Conservation (phyloP, 805 yeast species). For the Ascoidea rubescens region DNA sequence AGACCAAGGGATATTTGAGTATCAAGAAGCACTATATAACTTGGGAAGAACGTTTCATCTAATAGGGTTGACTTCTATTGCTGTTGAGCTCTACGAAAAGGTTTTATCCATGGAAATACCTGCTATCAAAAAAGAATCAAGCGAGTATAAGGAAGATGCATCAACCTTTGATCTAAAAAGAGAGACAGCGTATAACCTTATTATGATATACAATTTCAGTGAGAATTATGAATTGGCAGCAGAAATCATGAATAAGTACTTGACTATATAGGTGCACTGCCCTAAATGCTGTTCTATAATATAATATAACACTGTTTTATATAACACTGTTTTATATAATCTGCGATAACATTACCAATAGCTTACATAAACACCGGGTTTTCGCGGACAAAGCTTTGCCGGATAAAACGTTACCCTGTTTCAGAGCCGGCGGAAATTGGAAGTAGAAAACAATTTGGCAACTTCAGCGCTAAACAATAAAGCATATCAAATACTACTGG, state of each 20-base stretch:
- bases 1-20: constrained; percentile 26
- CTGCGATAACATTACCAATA: too few species aligned
- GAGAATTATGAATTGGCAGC: constrained; percentile 61
- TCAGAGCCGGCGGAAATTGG: too few species aligned
- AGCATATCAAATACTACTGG: too few species aligned
- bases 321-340: too few species aligned
- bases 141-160: constrained; percentile 13
- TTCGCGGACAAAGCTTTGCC: too few species aligned
- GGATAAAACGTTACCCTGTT: too few species aligned
- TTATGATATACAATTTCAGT: constrained; percentile 58
- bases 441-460: too few species aligned
- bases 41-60: constrained; percentile 77
- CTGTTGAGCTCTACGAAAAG: constrained; percentile 57
- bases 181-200: constrained; percentile 81
- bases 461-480: too few species aligned
- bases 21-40: constrained; percentile 72
- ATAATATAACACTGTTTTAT: too few species aligned
- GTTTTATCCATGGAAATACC: constrained; percentile 29
- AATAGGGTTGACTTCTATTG: constrained; percentile 62
- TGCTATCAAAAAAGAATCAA: not conserved
- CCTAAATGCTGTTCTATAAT: not conserved
- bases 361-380: too few species aligned
- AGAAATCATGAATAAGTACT: constrained; percentile 47
- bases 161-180: constrained; percentile 35
- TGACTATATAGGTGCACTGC: constrained; percentile 26